Percentiles rank a stretch among this genome's conserved stretches.
Conservation (phyloP, 2,329 filamentous ascomycete species). For the Paraconiothyrium brasiliense region DNA sequence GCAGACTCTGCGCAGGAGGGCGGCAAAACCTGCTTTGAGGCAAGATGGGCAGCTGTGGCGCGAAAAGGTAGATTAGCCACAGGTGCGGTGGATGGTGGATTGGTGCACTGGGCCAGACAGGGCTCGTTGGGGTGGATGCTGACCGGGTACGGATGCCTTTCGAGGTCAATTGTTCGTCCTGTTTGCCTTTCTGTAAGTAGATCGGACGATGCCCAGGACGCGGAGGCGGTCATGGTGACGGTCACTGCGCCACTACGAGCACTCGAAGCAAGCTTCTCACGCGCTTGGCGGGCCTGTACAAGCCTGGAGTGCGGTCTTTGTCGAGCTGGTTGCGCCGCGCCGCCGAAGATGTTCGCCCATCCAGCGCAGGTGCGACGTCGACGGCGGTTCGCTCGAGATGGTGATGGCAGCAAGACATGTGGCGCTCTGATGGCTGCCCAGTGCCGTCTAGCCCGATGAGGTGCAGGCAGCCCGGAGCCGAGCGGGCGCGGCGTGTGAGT, state of each 20-base stretch:
- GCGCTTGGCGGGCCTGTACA: no score
- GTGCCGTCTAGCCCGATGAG: not conserved
- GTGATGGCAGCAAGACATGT: not conserved
- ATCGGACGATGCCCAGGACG: not conserved
- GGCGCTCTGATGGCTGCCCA: not conserved
- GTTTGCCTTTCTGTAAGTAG: not conserved
- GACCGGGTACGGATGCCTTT: slow-evolving; percentile 14
- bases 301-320: no score
- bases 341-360: not conserved
- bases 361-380: not conserved
- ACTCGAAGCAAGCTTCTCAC: no score
- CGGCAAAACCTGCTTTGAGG: slow-evolving; percentile 14
- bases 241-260: no score
- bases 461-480: not conserved
- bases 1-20: slow-evolving; percentile 9
- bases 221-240: no score
- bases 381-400: not conserved
- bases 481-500: not conserved
- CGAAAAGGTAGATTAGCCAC: slow-evolving; percentile 20
- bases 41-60: slow-evolving; percentile 18
- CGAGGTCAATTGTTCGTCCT: not conserved
- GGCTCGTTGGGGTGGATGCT: slow-evolving; percentile 8
- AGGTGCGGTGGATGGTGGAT: slow-evolving; percentile 14
- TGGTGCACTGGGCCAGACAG: slow-evolving; percentile 17
- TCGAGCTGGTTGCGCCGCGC: no score